These are phyloP conservation scores for Neoarthrinium moseri DNA, from an alignment of 2,329 filamentous ascomycete genomes.

Conservation along the genomic window DNA sequence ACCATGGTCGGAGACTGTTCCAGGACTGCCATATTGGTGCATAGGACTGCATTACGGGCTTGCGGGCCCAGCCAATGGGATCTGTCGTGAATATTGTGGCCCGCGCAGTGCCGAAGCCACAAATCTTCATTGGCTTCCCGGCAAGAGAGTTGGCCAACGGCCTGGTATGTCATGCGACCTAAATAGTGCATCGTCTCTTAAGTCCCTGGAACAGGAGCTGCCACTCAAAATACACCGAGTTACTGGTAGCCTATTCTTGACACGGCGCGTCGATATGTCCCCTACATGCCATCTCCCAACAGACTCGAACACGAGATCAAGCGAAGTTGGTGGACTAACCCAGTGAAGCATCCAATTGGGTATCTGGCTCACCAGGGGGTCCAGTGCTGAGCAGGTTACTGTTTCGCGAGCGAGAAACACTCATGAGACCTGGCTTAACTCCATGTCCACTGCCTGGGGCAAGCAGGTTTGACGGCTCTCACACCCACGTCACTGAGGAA, in stretches of 20 bases:
- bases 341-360: too few species aligned
- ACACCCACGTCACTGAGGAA: too few species aligned
- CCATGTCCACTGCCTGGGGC: too few species aligned
- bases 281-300: too few species aligned
- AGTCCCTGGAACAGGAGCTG: slow-evolving; percentile 50
- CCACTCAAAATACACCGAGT: slow-evolving; percentile 52
- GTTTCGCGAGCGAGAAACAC: too few species aligned
- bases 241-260: slow-evolving; percentile 43
- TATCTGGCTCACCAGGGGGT: too few species aligned
- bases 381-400: too few species aligned
- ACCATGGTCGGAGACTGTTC: neutral
- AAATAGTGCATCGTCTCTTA: slow-evolving; percentile 17
- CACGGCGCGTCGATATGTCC: too few species aligned
- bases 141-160: neutral
- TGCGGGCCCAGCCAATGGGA: neutral
- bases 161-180: slow-evolving; percentile 3
- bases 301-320: too few species aligned
- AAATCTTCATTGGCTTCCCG: neutral
- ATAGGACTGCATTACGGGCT: neutral
- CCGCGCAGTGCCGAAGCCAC: neutral
- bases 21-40: neutral
- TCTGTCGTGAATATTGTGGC: neutral
- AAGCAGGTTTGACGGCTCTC: too few species aligned
- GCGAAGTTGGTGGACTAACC: too few species aligned
- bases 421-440: too few species aligned